phyloP scores from a whole-genome alignment of 75 land plant genomes.

The Pseudotsuga menziesii region DNA sequence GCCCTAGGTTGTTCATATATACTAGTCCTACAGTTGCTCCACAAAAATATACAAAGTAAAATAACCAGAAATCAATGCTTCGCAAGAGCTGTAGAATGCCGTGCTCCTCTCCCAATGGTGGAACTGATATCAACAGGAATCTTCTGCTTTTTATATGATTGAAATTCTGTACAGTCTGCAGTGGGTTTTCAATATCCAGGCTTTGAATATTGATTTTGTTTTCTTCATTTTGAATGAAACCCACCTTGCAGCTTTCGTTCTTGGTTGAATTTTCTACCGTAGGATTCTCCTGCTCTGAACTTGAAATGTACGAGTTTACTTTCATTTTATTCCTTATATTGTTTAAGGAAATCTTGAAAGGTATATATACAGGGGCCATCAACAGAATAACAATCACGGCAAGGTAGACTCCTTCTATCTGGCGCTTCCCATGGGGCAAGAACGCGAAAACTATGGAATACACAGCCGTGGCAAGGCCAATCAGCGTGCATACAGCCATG shows the following conservation, averaged over 20 bases:
- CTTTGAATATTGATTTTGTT: background rate
- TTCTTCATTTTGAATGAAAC: background rate
- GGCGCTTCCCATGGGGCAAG: background rate
- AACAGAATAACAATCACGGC: background rate
- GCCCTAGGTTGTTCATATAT: slow-evolving; percentile 61
- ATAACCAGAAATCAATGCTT: slow-evolving; percentile 46
- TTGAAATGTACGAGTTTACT: background rate
- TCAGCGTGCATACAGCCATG: slow-evolving; percentile 9
- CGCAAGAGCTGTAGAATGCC: slow-evolving; percentile 17
- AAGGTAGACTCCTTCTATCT: background rate
- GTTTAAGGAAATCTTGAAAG: background rate
- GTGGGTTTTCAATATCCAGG: background rate
- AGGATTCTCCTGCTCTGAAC: background rate
- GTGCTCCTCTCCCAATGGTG: slow-evolving; percentile 51
- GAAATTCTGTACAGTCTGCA: background rate
- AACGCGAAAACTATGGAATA: background rate
- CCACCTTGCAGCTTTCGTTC: slow-evolving; percentile 25
- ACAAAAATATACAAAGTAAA: slow-evolving; percentile 42
- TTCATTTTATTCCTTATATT: background rate
- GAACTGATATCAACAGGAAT: background rate
- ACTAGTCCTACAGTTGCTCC: slow-evolving; percentile 54
- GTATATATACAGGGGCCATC: background rate
- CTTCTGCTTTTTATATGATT: background rate
- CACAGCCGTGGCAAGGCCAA: background rate
- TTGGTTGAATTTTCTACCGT: background rate